Conservation (phyloP, 2,329 filamentous ascomycete species). For the Alternaria triticina region DNA sequence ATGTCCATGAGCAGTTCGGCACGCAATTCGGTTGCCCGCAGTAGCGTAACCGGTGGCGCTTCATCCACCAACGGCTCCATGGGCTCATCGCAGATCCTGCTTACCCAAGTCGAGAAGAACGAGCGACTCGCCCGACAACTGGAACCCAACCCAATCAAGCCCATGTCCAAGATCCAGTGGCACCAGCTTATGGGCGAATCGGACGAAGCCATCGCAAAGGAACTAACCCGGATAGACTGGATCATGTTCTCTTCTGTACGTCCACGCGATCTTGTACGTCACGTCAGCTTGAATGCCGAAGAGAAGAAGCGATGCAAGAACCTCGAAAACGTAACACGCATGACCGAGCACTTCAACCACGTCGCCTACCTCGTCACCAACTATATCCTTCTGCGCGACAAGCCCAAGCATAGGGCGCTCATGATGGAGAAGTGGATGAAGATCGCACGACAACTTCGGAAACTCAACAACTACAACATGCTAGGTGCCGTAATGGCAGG, state of each 20-base stretch:
- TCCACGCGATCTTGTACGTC: conserved; percentile 88
- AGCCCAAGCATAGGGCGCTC: conserved; percentile 89
- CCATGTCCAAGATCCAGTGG: conserved; percentile 85
- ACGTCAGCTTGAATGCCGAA: conserved; percentile 77
- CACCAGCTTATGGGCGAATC: conserved; percentile 86
- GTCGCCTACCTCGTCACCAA: conserved; percentile 63
- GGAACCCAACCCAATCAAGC: conserved; percentile 70
- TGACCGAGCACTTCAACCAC: conserved; percentile 81
- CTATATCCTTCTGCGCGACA: conserved; percentile 78
- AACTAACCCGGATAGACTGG: conserved; percentile 96
- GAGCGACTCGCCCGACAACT: conserved; percentile 77
- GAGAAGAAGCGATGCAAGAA: conserved; percentile 78
- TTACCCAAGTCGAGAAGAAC: conserved; percentile 76
- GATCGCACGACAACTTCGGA: conserved; percentile 81
- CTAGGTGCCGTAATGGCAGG: conserved; percentile 93
- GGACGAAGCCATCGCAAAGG: conserved; percentile 84
- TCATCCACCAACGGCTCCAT: conserved; percentile 32
- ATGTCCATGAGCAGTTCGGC: conserved; percentile 36
- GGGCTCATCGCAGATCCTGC: conserved; percentile 56
- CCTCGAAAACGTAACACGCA: conserved; percentile 86
- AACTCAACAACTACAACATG: conserved; percentile 96
- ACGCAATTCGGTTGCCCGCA: conserved; percentile 38
- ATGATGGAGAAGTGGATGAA: conserved; percentile 97
- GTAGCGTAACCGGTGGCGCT: conserved; percentile 34
- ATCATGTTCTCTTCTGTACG: conserved; percentile 96